phyloP scores from a whole-genome alignment of 2,329 filamentous ascomycete genomes.

The Diplodia sapinea region DNA sequence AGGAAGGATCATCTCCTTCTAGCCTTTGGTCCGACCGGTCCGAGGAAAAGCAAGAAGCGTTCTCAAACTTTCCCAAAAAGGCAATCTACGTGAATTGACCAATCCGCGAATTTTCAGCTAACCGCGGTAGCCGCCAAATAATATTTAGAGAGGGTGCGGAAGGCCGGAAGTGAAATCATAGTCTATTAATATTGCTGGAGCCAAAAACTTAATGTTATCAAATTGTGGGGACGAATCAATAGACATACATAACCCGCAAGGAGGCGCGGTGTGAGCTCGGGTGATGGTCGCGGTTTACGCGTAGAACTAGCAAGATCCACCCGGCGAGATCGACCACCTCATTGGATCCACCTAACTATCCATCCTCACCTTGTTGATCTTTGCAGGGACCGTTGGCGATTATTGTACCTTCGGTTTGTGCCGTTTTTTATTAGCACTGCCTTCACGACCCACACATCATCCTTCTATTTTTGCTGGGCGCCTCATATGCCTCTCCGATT shows the following conservation, averaged over 20 bases:
- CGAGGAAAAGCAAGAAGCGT: not conserved
- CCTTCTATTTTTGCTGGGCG: not conserved
- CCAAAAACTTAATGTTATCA: not conserved
- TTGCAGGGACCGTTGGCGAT: constrained; percentile 1
- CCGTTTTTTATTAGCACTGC: not conserved
- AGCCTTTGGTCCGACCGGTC: not conserved
- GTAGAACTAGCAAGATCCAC: not conserved
- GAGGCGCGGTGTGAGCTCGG: not conserved
- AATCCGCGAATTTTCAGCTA: constrained; percentile 1
- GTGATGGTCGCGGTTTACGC: not conserved
- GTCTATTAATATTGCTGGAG: not conserved
- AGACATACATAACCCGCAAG: not conserved
- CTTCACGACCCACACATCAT: not conserved
- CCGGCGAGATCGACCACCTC: not conserved
- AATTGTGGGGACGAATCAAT: not conserved
- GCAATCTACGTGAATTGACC: not conserved
- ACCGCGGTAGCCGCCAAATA: constrained; percentile 16
- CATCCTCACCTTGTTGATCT: not conserved
- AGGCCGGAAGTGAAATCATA: not conserved
- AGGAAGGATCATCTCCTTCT: not conserved
- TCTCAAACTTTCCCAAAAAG: not conserved
- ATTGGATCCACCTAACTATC: not conserved
- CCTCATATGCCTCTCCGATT: not conserved
- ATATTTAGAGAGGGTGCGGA: not conserved
- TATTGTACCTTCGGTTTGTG: not conserved